phyloP scores from a whole-genome alignment of 148 eudicot genomes.

The Amaranthus hypochondriacus region DNA sequence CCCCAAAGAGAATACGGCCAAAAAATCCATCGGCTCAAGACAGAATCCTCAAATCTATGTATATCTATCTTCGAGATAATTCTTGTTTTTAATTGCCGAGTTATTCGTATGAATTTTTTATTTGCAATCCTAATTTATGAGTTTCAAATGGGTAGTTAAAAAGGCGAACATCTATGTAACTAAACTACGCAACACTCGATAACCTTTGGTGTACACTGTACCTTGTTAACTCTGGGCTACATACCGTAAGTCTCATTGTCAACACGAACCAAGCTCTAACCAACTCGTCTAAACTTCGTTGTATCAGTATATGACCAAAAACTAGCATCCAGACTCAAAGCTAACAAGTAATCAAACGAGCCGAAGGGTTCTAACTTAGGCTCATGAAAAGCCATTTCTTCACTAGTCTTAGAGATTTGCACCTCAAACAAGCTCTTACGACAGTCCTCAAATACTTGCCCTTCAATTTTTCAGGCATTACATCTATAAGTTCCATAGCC shows the following conservation, averaged over 20 bases:
- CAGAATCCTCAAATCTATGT: no score
- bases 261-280: conserved; percentile 58
- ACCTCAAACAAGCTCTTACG: conserved; percentile 24
- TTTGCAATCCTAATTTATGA: no score
- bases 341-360: conserved; percentile 59
- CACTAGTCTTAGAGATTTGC: no score
- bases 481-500: conserved; percentile 47
- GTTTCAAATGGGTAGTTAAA: no score
- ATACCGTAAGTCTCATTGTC: conserved; percentile 39
- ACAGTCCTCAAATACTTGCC: conserved; percentile 60
- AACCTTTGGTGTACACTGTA: conserved; percentile 27
- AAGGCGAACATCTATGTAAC: conserved; percentile 42
- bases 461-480: conserved; percentile 33
- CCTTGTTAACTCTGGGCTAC: conserved; percentile 40
- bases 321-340: conserved; percentile 51
- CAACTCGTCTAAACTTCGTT: conserved; percentile 52
- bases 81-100: no score
- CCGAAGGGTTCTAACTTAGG: conserved; percentile 60
- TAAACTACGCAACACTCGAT: conserved; percentile 30
- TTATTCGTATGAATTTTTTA: no score
- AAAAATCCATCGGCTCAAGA: no score
- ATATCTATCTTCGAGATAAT: no score
- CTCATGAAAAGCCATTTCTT: conserved; percentile 19
- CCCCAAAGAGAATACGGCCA: no score
- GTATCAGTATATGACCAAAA: conserved; percentile 50